phyloP scores from a whole-genome alignment of 2,329 filamentous ascomycete species.

The Pyrenochaeta sp. region DNA sequence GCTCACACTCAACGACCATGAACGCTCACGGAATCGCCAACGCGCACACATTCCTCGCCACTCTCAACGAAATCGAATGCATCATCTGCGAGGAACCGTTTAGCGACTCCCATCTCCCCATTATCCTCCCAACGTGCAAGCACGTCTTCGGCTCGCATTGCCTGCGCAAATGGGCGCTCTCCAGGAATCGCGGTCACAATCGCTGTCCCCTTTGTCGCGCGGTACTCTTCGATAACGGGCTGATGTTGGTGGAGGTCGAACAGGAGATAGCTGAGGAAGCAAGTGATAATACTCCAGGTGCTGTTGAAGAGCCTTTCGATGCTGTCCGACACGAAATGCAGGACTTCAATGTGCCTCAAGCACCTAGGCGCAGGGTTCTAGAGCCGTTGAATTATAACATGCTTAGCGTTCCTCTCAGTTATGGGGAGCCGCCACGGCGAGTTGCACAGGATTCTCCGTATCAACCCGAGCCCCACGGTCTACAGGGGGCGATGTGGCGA shows the following conservation, averaged over 20 bases:
- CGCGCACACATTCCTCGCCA: not conserved
- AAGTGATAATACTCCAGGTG: not conserved
- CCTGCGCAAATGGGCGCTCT: not conserved
- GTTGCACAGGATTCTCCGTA: too few relatives aligned
- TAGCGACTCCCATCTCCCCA: not conserved
- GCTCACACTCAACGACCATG: not conserved
- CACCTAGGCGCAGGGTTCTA: too few relatives aligned
- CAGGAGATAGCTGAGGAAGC: not conserved
- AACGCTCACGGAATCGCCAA: not conserved
- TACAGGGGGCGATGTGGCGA: too few relatives aligned
- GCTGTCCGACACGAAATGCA: too few relatives aligned
- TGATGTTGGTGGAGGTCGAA: not conserved
- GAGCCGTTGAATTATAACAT: too few relatives aligned
- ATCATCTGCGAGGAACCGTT: not conserved
- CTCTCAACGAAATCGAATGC: not conserved
- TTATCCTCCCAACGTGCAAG: not conserved
- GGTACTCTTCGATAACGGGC: not conserved
- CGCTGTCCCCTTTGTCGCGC: not conserved
- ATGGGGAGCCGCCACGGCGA: too few relatives aligned
- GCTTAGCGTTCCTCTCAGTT: too few relatives aligned
- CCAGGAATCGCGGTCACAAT: not conserved
- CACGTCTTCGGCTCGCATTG: not conserved
- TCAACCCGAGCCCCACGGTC: too few relatives aligned
- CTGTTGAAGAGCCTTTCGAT: too few relatives aligned
- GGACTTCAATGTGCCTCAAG: too few relatives aligned